Percentiles rank a stretch among this genome's conserved stretches.
These are phyloP conservation scores for Amaranthus hypochondriacus DNA, from an alignment of 148 eudicot species.

Conservation along the genomic window DNA sequence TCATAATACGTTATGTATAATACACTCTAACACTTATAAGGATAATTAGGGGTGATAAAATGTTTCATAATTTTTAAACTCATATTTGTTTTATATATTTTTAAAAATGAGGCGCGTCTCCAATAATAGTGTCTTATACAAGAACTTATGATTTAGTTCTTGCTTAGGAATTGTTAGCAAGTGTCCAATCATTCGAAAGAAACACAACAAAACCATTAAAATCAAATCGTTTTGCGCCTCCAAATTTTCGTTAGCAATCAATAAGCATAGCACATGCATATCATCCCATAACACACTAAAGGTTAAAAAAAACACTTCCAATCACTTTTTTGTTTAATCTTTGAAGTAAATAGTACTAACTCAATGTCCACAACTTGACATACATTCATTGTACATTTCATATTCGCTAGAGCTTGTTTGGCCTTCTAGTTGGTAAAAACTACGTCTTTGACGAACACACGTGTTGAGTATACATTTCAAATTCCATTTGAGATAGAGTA, in stretches of 20 bases:
- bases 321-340: neutral
- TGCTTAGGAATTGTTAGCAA: neutral
- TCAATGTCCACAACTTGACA: neutral
- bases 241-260: neutral
- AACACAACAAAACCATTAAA: neutral
- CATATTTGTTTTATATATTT: no score
- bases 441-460: no score
- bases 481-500: no score
- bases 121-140: no score
- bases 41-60: no score
- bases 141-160: neutral
- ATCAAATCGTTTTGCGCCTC: neutral
- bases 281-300: neutral
- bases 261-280: slow-evolving; percentile 14
- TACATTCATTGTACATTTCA: neutral
- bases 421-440: no score
- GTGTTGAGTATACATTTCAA: no score
- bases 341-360: neutral
- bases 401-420: no score
- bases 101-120: no score
- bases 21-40: no score
- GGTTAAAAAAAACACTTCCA: neutral
- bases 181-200: neutral
- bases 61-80: no score
- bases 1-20: no score